phyloP scores from a whole-genome alignment of 177 flowering plant genomes.

The Vitis hybrid region DNA sequence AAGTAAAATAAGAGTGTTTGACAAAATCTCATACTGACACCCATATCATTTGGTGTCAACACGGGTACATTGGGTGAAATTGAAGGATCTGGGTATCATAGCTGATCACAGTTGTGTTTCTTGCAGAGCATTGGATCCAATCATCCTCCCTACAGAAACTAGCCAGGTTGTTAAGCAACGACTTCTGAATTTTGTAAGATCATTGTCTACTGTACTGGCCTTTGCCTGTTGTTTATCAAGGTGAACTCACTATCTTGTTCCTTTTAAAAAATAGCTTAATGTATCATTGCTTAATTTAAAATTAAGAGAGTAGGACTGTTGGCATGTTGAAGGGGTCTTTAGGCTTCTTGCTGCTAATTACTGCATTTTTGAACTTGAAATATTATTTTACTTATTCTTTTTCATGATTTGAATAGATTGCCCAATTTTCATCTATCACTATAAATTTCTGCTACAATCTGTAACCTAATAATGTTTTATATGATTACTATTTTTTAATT shows the following conservation, averaged over 20 bases:
- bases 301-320: not conserved
- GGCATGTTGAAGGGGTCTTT: not conserved
- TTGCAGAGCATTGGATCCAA: slow-evolving; percentile 81
- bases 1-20: too few relatives aligned
- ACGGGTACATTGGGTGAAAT: too few relatives aligned
- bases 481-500: too few relatives aligned
- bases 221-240: slow-evolving; percentile 85
- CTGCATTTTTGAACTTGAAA: not conserved
- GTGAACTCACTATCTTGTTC: slow-evolving; percentile 30
- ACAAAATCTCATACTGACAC: too few relatives aligned
- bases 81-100: too few relatives aligned
- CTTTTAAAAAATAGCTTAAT: not conserved
- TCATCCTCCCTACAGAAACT: slow-evolving; percentile 73
- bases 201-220: slow-evolving; percentile 85
- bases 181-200: slow-evolving; percentile 74
- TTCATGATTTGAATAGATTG: slow-evolving; percentile 1
- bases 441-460: too few relatives aligned
- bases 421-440: too few relatives aligned
- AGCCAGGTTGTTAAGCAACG: slow-evolving; percentile 82
- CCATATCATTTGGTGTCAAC: too few relatives aligned
- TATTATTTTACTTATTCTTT: not conserved
- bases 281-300: not conserved
- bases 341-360: not conserved
- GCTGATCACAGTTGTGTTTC: slow-evolving; percentile 4
- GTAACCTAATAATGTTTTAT: too few relatives aligned